Conservation (phyloP, 805 yeast species). For the Saccharomycopsis lassenensis region DNA sequence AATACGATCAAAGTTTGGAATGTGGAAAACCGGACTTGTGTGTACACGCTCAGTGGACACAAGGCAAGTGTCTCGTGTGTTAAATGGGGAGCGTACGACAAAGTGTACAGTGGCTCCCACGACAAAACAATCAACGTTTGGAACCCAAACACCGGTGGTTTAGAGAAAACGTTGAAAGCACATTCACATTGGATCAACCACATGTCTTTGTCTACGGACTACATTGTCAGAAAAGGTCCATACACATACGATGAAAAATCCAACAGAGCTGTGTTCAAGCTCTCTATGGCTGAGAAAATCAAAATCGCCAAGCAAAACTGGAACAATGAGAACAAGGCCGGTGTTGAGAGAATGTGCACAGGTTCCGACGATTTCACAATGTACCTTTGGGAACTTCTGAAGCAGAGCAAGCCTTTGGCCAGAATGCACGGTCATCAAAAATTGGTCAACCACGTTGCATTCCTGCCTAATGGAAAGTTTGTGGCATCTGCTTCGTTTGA, state of each 20-base stretch:
- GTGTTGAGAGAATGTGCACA: constrained; percentile 81
- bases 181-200: constrained; percentile 99
- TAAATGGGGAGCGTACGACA: constrained; percentile 91
- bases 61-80: constrained; percentile 84
- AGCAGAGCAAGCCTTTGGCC: constrained; percentile 69
- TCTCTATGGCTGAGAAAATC: constrained; percentile 42
- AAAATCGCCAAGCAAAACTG: constrained; percentile 48
- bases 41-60: constrained; percentile 75
- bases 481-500: constrained; percentile 92
- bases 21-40: constrained; percentile 51
- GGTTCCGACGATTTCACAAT: constrained; percentile 97
- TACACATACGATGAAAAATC: constrained; percentile 33
- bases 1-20: constrained; percentile 89
- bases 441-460: constrained; percentile 88
- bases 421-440: constrained; percentile 98
- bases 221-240: constrained; percentile 71
- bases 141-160: constrained; percentile 71
- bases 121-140: constrained; percentile 90
- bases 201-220: constrained; percentile 82
- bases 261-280: constrained; percentile 19
- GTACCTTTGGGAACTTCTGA: constrained; percentile 92
- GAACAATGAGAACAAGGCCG: constrained; percentile 49
- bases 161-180: constrained; percentile 67
- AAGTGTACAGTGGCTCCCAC: constrained; percentile 82
- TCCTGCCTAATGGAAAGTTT: constrained; percentile 89